Evolutionary conservation across 176 grass and related monocot species (phyloP).

Genomic region (Leersia perrieri): DNA sequence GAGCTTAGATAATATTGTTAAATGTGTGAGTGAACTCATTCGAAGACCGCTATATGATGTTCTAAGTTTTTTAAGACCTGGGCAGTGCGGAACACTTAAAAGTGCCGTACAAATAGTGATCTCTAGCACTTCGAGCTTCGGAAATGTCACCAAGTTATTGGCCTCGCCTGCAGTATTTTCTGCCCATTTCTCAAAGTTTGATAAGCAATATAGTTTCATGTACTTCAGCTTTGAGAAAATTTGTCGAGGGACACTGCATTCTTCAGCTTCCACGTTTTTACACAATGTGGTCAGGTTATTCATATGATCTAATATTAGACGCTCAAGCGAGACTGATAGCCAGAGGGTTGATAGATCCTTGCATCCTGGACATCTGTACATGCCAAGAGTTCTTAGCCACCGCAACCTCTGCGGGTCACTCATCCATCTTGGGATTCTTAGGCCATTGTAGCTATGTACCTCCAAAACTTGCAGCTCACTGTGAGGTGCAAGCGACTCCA

Average conservation of each 20-base stretch:
- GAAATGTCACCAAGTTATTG: not conserved
- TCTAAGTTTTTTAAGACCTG: not conserved
- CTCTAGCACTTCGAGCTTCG: not conserved
- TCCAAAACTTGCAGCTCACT: not conserved
- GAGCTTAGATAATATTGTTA: not conserved
- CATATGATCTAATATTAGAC: accelerated
- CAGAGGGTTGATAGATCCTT: not conserved
- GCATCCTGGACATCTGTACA: not conserved
- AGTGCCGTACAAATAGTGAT: not conserved
- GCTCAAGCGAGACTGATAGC: not conserved
- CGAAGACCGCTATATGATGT: not conserved
- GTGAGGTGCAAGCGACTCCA: conserved; percentile 1
- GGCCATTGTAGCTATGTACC: not conserved
- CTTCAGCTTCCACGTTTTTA: not conserved
- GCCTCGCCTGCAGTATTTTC: not conserved
- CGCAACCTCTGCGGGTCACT: not conserved
- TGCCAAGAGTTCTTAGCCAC: not conserved
- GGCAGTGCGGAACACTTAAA: not conserved
- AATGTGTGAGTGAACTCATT: not conserved
- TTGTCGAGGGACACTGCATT: not conserved
- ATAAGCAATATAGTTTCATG: accelerated
- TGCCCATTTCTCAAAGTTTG: not conserved
- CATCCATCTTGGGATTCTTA: conserved; percentile 16
- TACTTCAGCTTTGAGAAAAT: not conserved
- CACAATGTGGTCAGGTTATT: not conserved